Percentiles rank a stretch among this genome's conserved stretches.
phyloP scores from a whole-genome alignment of 805 yeast genomes.

The Myxozyma kluyveri region DNA sequence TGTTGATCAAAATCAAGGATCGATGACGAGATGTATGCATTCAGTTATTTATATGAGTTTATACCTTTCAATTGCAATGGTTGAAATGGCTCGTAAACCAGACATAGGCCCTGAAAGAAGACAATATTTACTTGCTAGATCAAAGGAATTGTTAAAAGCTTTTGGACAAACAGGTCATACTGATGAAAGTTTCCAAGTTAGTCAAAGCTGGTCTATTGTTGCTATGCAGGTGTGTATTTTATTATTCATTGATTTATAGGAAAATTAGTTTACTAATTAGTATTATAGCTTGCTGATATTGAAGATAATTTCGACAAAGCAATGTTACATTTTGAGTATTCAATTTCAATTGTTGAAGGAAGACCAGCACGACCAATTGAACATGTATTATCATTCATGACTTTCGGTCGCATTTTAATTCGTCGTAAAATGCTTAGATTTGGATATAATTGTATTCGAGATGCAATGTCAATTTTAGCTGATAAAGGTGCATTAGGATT shows the following conservation, averaged over 20 bases:
- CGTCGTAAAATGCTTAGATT: constrained; percentile 10
- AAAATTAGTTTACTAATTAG: too few relatives aligned
- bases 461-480: constrained; percentile 3
- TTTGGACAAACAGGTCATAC: neutral
- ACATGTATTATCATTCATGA: constrained; percentile 4
- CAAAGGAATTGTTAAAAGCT: constrained; percentile 8
- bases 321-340: constrained; percentile 11
- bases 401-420: constrained; percentile 14
- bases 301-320: constrained; percentile 17
- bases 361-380: constrained; percentile 3
- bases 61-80: constrained; percentile 12
- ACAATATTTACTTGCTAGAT: constrained; percentile 20
- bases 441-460: constrained; percentile 8
- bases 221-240: neutral
- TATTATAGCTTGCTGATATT: constrained; percentile 15
- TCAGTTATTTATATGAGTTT: constrained; percentile 13
- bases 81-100: constrained; percentile 1
- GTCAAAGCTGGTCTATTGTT: neutral
- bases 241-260: too few relatives aligned
- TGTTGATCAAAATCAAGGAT: neutral
- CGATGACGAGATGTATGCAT: constrained; percentile 1
- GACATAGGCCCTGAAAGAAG: constrained; percentile 1
- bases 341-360: neutral
- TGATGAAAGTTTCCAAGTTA: constrained; percentile 6
- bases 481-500: constrained; percentile 22